Conservation (phyloP, 129 eudicot species). For the Calendula officinalis region DNA sequence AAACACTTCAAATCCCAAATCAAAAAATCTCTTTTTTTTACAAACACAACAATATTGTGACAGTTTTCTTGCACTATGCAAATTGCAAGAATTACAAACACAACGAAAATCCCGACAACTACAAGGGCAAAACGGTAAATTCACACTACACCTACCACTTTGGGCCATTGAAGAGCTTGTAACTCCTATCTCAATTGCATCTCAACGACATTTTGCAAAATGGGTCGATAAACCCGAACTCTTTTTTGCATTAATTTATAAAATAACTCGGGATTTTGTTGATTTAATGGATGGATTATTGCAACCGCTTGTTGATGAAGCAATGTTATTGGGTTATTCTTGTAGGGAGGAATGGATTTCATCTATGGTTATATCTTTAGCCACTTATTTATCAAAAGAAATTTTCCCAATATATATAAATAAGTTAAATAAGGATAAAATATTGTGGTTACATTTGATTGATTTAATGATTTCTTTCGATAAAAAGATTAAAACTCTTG, state of each 20-base stretch:
- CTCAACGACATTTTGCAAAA: conserved; percentile 72
- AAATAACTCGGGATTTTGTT: conserved; percentile 72
- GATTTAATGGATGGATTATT: conserved; percentile 83
- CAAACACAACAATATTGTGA: conserved; percentile 73
- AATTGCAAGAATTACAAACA: conserved; percentile 77
- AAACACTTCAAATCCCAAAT: conserved; percentile 47
- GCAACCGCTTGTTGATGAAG: conserved; percentile 93
- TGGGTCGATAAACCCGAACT: conserved; percentile 91
- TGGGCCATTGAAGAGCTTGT: conserved; percentile 99
- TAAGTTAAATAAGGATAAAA: conserved; percentile 56
- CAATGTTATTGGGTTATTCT: conserved; percentile 82
- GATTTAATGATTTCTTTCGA: conserved; percentile 90
- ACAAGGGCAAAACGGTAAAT: conserved; percentile 53
- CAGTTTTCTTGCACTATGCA: conserved; percentile 77
- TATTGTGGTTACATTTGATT: conserved; percentile 75
- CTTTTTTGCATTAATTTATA: conserved; percentile 73
- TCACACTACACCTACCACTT: conserved; percentile 64
- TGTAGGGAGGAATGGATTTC: conserved; percentile 99
- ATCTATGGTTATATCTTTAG: conserved; percentile 70
- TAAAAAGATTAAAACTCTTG: conserved; percentile 60
- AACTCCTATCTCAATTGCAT: conserved; percentile 74
- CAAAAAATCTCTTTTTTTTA: conserved; percentile 66
- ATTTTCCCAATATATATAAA: conserved; percentile 54
- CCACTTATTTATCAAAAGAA: conserved; percentile 79
- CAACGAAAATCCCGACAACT: conserved; percentile 83